A percentile compares a stretch with the other conserved stretches of the same genome.
These are phyloP conservation scores for Salix dunnii DNA, from an alignment of 345 rosid genomes.

Conservation along the genomic window DNA sequence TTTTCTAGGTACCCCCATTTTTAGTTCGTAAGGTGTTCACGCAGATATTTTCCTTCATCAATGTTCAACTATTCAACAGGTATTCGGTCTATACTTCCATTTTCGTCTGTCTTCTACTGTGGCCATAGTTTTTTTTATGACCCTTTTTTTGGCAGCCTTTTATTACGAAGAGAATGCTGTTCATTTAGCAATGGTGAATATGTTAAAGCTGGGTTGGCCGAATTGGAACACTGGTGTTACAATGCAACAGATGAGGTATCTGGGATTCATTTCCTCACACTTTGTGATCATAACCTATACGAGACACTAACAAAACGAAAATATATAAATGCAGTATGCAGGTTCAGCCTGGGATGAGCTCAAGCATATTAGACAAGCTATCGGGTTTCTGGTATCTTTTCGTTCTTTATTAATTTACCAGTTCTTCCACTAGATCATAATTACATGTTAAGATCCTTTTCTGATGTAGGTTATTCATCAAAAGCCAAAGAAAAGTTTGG, in stretches of 20 bases:
- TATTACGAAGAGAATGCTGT: conserved; percentile 87
- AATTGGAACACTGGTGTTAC: conserved; percentile 93
- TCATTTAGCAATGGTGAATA: conserved; percentile 96
- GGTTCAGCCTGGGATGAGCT: conserved; percentile 96
- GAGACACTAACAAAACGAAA: not conserved
- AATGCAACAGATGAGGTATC: conserved; percentile 91
- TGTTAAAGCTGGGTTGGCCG: conserved; percentile 87
- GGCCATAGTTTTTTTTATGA: not conserved
- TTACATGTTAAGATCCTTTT: conserved; percentile 8
- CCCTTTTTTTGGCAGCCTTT: conserved; percentile 45
- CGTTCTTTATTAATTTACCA: not conserved
- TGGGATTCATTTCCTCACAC: conserved; percentile 9
- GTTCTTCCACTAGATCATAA: not conserved
- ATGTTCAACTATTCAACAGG: conserved; percentile 97
- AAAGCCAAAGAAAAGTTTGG: conserved; percentile 81
- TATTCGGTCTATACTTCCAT: conserved; percentile 12
- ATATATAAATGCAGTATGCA: conserved; percentile 57
- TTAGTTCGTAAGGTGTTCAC: conserved; percentile 91
- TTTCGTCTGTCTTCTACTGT: not conserved
- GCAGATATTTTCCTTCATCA: conserved; percentile 94
- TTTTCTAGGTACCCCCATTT: conserved; percentile 80
- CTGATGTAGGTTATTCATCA: conserved; percentile 80
- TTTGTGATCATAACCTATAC: not conserved
- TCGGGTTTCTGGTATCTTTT: conserved; percentile 75
- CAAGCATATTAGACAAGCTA: conserved; percentile 91